These are phyloP conservation scores for Clavispora santaluciae DNA, from an alignment of 805 yeast genomes.

Conservation along the genomic window DNA sequence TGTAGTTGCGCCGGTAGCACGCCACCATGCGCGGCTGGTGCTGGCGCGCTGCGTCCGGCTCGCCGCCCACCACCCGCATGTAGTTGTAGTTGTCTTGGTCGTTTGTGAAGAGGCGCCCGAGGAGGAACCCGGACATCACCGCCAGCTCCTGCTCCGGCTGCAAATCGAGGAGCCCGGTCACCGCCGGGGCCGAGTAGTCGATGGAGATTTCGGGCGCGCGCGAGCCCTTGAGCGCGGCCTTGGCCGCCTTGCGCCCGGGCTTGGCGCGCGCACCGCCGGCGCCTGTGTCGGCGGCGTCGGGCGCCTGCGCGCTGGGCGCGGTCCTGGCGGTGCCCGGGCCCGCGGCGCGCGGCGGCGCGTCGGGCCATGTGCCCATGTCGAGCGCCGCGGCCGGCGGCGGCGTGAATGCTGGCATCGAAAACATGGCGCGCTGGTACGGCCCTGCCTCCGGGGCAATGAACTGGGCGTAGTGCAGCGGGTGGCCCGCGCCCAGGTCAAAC, in stretches of 20 bases:
- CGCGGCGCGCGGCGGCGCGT: neutral
- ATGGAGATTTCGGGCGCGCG: slow-evolving; percentile 7
- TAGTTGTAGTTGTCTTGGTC: slow-evolving; percentile 37
- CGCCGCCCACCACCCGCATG: slow-evolving; percentile 8
- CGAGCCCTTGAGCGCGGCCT: neutral
- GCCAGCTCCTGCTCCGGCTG: neutral
- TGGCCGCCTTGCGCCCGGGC: neutral
- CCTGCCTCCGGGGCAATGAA: slow-evolving; percentile 25
- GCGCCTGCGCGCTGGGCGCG: neutral
- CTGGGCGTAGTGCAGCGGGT: slow-evolving; percentile 25
- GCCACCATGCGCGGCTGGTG: slow-evolving; percentile 36
- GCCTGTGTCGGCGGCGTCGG: neutral
- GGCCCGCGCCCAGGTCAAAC: slow-evolving; percentile 10
- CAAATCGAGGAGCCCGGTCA: slow-evolving; percentile 12
- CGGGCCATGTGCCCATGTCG: neutral
- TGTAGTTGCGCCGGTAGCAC: slow-evolving; percentile 42
- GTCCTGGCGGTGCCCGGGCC: neutral
- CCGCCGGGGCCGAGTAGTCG: slow-evolving; percentile 8
- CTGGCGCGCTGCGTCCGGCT: slow-evolving; percentile 5
- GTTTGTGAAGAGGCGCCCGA: slow-evolving; percentile 40
- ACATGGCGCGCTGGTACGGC: slow-evolving; percentile 31
- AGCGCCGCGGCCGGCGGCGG: neutral
- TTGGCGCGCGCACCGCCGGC: neutral
- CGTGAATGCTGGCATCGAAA: slow-evolving; percentile 3
- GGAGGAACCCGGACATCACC: slow-evolving; percentile 29